Percentiles rank a stretch among this genome's conserved stretches.
Evolutionary conservation across 1,139 yeast genomes (phyloP).

Genomic region (Hemisphaericaspora xylanilytica): DNA sequence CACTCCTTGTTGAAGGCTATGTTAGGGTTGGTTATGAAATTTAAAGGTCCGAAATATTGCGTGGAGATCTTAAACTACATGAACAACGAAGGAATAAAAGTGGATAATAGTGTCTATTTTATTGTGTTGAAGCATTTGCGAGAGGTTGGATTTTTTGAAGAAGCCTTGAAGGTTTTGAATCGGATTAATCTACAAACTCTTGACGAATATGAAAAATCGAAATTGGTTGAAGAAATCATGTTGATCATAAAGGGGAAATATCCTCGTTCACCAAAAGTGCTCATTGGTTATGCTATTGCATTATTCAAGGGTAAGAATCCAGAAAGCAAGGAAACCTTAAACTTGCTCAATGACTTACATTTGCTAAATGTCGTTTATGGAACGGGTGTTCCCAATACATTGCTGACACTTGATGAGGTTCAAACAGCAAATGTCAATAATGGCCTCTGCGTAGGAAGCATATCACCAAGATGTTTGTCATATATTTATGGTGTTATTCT

Average conservation of each 20-base stretch:
- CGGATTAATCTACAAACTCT: conserved; percentile 26
- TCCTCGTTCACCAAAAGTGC: conserved; percentile 32
- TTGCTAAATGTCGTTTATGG: conserved; percentile 25
- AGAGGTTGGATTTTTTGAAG: conserved; percentile 29
- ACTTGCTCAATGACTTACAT: conserved; percentile 25
- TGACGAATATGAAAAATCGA: conserved; percentile 8
- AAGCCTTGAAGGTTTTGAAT: conserved; percentile 37
- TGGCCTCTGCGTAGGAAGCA: conserved; percentile 23
- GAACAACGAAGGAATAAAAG: conserved; percentile 25
- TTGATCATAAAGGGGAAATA: conserved; percentile 30
- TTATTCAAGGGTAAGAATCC: conserved; percentile 21
- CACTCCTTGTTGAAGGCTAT: conserved; percentile 29
- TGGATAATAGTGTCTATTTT: conserved; percentile 25
- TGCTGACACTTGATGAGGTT: conserved; percentile 15
- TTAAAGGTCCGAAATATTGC: conserved; percentile 36
- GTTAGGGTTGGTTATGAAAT: conserved; percentile 35
- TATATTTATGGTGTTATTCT: conserved; percentile 28
- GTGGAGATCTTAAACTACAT: conserved; percentile 35
- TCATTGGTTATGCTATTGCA: conserved; percentile 38
- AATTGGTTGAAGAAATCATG: conserved; percentile 34
- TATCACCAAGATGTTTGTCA: conserved; percentile 24
- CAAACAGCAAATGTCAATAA: conserved; percentile 34
- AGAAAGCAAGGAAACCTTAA: conserved; percentile 14
- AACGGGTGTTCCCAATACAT: conserved; percentile 13
- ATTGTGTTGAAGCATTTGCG: conserved; percentile 30